These are phyloP conservation scores for Camillea tinctor DNA, from an alignment of 2,329 filamentous ascomycete species.

Conservation along the genomic window DNA sequence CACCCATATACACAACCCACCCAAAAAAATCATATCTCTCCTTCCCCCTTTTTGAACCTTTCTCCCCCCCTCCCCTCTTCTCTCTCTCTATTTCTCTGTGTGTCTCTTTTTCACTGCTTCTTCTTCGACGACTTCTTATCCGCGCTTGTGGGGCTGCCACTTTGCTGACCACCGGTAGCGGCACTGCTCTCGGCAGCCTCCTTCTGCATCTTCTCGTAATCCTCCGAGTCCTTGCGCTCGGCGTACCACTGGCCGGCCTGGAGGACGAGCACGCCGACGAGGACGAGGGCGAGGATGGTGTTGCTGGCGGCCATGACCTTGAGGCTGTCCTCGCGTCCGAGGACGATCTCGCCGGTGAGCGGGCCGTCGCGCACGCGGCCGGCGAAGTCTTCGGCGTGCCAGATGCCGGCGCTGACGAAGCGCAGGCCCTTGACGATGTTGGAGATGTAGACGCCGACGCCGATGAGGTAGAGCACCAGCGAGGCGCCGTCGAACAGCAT, in stretches of 20 bases:
- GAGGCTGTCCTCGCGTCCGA: conserved; percentile 84
- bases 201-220: conserved; percentile 61
- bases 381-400: conserved; percentile 38
- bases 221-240: conserved; percentile 85
- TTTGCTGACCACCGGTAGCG: conserved; percentile 19
- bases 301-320: conserved; percentile 92
- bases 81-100: neutral
- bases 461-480: conserved; percentile 79
- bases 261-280: conserved; percentile 87
- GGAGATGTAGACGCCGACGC: conserved; percentile 87
- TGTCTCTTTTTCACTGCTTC: conserved; percentile 21
- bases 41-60: too few relatives aligned
- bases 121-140: conserved; percentile 33
- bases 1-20: neutral
- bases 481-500: conserved; percentile 89
- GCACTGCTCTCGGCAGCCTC: conserved; percentile 25
- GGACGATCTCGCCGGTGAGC: conserved; percentile 58
- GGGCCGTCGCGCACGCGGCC: conserved; percentile 2
- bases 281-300: conserved; percentile 88
- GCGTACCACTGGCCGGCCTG: conserved; percentile 99
- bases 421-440: conserved; percentile 96
- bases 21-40: too few relatives aligned
- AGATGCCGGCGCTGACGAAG: conserved; percentile 73
- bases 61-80: too few relatives aligned
- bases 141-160: conserved; percentile 13